Evolutionary conservation across 2,329 filamentous ascomycete genomes (phyloP).

Genomic region (Epichloe sp.): DNA sequence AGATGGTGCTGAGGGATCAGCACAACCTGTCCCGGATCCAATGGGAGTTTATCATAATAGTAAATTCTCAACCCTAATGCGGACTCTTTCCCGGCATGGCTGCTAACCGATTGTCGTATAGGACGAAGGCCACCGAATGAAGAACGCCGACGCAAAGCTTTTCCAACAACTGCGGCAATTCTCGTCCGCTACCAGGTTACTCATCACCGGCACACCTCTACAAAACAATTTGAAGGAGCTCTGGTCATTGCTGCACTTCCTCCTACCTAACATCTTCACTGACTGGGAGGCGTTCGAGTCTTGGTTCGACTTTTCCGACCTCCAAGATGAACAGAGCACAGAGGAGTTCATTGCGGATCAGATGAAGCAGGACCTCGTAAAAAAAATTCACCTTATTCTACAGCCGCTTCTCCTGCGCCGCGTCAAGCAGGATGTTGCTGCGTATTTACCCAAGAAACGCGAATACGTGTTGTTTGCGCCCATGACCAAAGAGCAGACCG

Average conservation of each 20-base stretch:
- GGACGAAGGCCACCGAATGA: conserved; percentile 94
- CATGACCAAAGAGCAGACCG: conserved; percentile 79
- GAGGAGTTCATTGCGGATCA: conserved; percentile 70
- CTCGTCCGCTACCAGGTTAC: conserved; percentile 73
- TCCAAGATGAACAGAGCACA: conserved; percentile 70
- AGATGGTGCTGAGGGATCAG: conserved; percentile 87
- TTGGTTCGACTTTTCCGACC: conserved; percentile 94
- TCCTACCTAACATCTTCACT: conserved; percentile 85
- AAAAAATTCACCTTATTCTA: conserved; percentile 83
- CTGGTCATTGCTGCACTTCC: conserved; percentile 89
- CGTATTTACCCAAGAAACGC: conserved; percentile 83
- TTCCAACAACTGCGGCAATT: conserved; percentile 84
- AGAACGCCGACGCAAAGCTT: conserved; percentile 87
- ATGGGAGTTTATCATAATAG: conserved; percentile 97
- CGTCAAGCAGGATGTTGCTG: conserved; percentile 87
- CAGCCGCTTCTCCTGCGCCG: conserved; percentile 82
- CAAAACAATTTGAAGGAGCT: conserved; percentile 93
- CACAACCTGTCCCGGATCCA: conserved; percentile 70
- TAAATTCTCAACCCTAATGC: conserved; percentile 22
- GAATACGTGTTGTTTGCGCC: conserved; percentile 95
- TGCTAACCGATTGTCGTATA: conserved; percentile 16
- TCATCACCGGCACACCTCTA: conserved; percentile 89
- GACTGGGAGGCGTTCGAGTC: conserved; percentile 85
- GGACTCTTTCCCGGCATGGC: too few relatives aligned
- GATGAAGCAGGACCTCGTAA: conserved; percentile 35